These are phyloP conservation scores for Panicum miliaceum DNA, from an alignment of 176 grass and related monocot genomes.

Conservation along the genomic window DNA sequence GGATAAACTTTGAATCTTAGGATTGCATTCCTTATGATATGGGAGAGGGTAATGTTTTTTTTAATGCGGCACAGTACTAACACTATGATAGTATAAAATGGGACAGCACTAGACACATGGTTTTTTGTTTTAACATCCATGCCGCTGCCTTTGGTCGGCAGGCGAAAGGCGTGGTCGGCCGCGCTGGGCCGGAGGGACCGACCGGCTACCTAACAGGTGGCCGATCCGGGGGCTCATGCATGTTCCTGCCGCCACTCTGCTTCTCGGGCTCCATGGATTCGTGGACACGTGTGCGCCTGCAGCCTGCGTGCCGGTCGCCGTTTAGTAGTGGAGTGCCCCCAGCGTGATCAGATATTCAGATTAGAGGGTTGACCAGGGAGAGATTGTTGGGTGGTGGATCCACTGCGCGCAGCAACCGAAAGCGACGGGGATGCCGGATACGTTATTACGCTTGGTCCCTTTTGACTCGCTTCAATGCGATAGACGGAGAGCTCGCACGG, in stretches of 20 bases:
- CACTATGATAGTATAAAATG: not conserved
- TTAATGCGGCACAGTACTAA: too few relatives aligned
- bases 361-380: not conserved
- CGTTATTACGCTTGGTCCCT: too few relatives aligned
- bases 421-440: too few relatives aligned
- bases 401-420: too few relatives aligned
- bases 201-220: constrained; percentile 1
- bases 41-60: too few relatives aligned
- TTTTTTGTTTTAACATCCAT: constrained; percentile 7
- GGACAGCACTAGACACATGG: not conserved
- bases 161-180: constrained; percentile 36
- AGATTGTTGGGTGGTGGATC: not conserved
- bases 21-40: too few relatives aligned
- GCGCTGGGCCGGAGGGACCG: not conserved
- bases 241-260: not conserved
- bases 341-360: not conserved
- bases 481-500: too few relatives aligned
- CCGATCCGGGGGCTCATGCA: not conserved
- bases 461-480: too few relatives aligned
- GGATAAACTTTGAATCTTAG: too few relatives aligned
- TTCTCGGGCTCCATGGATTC: not conserved
- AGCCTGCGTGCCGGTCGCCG: too few relatives aligned
- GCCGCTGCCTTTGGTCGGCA: not conserved
- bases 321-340: not conserved
- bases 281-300: constrained; percentile 17